phyloP scores from a whole-genome alignment of 805 yeast species.

The Myxozyma neotropica region DNA sequence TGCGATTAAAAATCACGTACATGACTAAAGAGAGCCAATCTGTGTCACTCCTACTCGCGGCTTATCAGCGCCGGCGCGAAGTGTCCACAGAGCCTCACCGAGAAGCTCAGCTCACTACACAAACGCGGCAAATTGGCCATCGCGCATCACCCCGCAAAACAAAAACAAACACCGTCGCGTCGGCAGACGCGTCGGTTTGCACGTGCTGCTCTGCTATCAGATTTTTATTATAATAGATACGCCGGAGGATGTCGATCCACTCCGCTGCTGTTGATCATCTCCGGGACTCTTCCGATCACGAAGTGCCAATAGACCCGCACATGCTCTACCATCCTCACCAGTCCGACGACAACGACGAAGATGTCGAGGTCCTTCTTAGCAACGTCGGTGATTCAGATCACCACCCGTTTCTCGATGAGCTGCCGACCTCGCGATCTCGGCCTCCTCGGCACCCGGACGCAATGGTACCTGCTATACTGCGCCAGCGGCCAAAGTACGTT shows the following conservation, averaged over 20 bases:
- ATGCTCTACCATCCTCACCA: constrained; percentile 15
- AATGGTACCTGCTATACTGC: constrained; percentile 9
- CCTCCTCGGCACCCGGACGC: constrained; percentile 14
- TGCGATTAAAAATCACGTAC: no score
- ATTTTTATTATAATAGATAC: neutral
- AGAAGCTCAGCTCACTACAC: neutral
- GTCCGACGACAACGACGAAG: neutral
- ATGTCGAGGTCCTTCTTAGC: neutral
- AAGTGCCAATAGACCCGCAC: constrained; percentile 25
- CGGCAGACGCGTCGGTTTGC: neutral
- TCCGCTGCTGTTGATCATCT: neutral
- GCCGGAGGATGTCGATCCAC: neutral
- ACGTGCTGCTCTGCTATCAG: no score
- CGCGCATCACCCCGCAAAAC: constrained; percentile 2
- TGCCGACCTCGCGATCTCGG: constrained; percentile 12
- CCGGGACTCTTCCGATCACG: neutral
- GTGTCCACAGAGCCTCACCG: neutral
- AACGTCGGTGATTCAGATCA: constrained; percentile 1
- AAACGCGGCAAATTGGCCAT: constrained; percentile 11
- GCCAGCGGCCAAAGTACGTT: constrained; percentile 9
- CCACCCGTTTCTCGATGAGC: constrained; percentile 2
- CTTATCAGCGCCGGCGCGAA: constrained; percentile 3
- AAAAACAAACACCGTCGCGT: constrained; percentile 1
- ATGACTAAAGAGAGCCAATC: neutral
- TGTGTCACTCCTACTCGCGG: neutral